These are phyloP conservation scores for Nakazawaea ernobii DNA, from an alignment of 805 yeast species.

Conservation along the genomic window DNA sequence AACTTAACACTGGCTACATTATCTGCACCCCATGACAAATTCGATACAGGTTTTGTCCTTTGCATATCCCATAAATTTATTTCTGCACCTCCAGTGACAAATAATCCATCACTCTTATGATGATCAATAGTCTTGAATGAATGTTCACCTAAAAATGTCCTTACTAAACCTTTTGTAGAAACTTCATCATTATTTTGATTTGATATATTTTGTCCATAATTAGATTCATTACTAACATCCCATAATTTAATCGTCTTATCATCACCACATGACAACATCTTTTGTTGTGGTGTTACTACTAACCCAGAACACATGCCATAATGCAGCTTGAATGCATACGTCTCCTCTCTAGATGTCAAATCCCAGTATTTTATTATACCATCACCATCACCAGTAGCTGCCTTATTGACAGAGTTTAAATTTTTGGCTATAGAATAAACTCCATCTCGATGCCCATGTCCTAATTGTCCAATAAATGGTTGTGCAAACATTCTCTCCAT, in stretches of 20 bases:
- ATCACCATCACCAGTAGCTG: conserved; percentile 94
- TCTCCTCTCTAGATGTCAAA: conserved; percentile 69
- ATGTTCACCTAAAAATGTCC: conserved; percentile 79
- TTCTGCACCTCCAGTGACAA: conserved; percentile 89
- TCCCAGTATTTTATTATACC: conserved; percentile 96
- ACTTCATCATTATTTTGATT: conserved; percentile 22
- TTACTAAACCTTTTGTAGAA: conserved; percentile 50
- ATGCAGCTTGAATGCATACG: conserved; percentile 79
- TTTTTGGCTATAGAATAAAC: conserved; percentile 84
- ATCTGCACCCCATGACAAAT: conserved; percentile 96
- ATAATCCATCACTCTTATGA: conserved; percentile 64
- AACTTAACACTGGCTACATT: conserved; percentile 77
- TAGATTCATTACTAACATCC: conserved; percentile 54
- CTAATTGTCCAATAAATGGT: conserved; percentile 93
- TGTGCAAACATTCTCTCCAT: conserved; percentile 96
- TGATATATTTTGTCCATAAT: conserved; percentile 14
- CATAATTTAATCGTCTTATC: conserved; percentile 88
- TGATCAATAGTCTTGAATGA: conserved; percentile 85
- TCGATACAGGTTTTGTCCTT: conserved; percentile 69
- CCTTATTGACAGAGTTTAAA: conserved; percentile 56
- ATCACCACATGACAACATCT: conserved; percentile 79
- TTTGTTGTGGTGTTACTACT: conserved; percentile 51
- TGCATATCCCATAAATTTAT: conserved; percentile 90
- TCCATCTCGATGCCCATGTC: conserved; percentile 93
- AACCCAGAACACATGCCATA: conserved; percentile 86